Evolutionary conservation across 169 alveolate genomes (phyloP).

Genomic region (Prorocentrum cordatum): DNA sequence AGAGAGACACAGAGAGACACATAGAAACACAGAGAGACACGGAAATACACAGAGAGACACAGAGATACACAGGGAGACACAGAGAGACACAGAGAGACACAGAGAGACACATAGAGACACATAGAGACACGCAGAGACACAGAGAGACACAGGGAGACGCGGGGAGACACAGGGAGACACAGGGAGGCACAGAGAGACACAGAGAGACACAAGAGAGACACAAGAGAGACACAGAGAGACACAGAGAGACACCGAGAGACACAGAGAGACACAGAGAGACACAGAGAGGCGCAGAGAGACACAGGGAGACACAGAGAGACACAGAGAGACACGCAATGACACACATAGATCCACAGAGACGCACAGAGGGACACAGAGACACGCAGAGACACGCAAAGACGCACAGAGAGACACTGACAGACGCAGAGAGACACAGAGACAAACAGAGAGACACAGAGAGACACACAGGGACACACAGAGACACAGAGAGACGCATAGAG

Average conservation of each 20-base stretch:
- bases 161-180: constrained; percentile 2
- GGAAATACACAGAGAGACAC: neutral
- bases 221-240: neutral
- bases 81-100: neutral
- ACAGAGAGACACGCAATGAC: neutral
- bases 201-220: neutral
- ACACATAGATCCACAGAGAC: neutral
- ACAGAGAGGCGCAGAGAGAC: neutral
- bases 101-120: neutral
- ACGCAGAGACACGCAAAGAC: neutral
- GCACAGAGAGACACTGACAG: neutral
- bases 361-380: neutral
- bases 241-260: neutral
- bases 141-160: neutral
- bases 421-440: neutral
- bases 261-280: constrained; percentile 5
- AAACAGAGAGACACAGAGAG: neutral
- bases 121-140: neutral
- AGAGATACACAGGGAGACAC: constrained; percentile 4
- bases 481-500: neutral
- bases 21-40: constrained; percentile 2
- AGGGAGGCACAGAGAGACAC: neutral
- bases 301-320: constrained; percentile 1
- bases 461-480: neutral
- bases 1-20: constrained; percentile 1